Base-by-base conservation (phyloP, 352 stramenopile species). In the Phytophthora fragariaefolia region DNA sequence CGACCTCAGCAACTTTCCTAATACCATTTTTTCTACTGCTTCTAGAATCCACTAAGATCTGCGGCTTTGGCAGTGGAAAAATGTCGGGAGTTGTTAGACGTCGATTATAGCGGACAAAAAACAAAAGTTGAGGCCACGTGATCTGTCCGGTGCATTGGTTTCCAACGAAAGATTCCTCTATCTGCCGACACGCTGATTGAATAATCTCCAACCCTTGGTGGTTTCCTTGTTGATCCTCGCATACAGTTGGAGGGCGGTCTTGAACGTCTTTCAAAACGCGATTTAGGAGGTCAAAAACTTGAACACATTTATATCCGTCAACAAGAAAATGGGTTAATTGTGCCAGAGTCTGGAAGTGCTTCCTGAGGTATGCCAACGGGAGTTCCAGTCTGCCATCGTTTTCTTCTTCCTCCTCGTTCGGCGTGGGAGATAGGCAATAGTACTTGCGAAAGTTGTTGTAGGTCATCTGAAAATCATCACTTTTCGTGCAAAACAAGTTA, bases 51-150 rank as follows among this genome's bases (percentile, higher is more conserved):
- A 55, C 3, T 1, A 60, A 10, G 23, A 57, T 13, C 15, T 56
- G 34, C 28, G 26, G 6, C 4, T 15, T 17, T 22, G 22, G 10
- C 7, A 27, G 26, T 26, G 57, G 64, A n/a, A 67, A 72, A n/a
- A 63, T 23, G 17, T 67, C 64, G 15, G 64, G 64, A 1, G 27
- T 72, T 17, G 4, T 48, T 4, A 72, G 22, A 15, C n/a, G 22
- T 17, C 55, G 34, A 5, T 58, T 45, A 36, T 72, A 58, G n/a
- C 58, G 18, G 22, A 63, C 51, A 23, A 72, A 72, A 40, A 68
- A 72, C 28, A 56, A 32, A 12, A 72, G 36, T 18, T 72, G 49
- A 7, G 64, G 64, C 64, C 64, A 72, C 15, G 58, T 63, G 18
- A 72, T 49, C 15, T 20, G 27, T 36, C 15, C 51, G 7, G 9